A percentile compares a stretch with the other conserved stretches of the same genome.
These are phyloP conservation scores for Coemansia sp. DNA, from an alignment of 371 early-diverging fungal genomes.

Conservation along the genomic window DNA sequence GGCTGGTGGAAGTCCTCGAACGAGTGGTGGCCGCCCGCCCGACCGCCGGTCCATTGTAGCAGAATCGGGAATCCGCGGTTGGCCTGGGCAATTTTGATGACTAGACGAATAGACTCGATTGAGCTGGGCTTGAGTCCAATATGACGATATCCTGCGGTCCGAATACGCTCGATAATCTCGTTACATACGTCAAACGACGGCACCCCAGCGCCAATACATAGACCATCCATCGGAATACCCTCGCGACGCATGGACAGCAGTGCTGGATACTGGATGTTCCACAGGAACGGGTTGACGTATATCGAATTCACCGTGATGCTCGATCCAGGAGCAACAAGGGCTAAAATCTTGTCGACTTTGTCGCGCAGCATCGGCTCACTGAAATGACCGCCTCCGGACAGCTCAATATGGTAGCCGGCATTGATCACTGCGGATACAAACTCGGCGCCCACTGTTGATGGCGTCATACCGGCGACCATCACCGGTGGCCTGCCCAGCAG, in stretches of 20 bases:
- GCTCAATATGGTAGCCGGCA: constrained; percentile 92
- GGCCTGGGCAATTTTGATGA: constrained; percentile 84
- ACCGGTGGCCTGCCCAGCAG: constrained; percentile 65
- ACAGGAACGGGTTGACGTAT: constrained; percentile 90
- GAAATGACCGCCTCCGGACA: constrained; percentile 95
- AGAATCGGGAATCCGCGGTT: constrained; percentile 89
- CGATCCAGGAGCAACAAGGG: constrained; percentile 70
- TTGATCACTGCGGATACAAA: constrained; percentile 79
- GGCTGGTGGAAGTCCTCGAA: constrained; percentile 95
- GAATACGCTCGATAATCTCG: constrained; percentile 76
- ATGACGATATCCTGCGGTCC: constrained; percentile 82
- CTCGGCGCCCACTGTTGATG: constrained; percentile 44
- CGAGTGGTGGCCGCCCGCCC: constrained; percentile 96
- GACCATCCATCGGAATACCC: constrained; percentile 91
- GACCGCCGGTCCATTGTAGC: constrained; percentile 97
- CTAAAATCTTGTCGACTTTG: constrained; percentile 81
- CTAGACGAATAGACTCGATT: constrained; percentile 81
- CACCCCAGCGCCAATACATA: constrained; percentile 92
- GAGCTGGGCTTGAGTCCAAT: constrained; percentile 93
- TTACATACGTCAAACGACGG: constrained; percentile 90
- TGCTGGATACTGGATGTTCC: constrained; percentile 95
- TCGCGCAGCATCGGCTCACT: constrained; percentile 78
- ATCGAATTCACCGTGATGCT: constrained; percentile 89
- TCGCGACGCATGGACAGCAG: constrained; percentile 85
- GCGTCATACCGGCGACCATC: constrained; percentile 55